Conservation (phyloP, 371 early-diverging fungal species). For the Actinomortierella ambigua region DNA sequence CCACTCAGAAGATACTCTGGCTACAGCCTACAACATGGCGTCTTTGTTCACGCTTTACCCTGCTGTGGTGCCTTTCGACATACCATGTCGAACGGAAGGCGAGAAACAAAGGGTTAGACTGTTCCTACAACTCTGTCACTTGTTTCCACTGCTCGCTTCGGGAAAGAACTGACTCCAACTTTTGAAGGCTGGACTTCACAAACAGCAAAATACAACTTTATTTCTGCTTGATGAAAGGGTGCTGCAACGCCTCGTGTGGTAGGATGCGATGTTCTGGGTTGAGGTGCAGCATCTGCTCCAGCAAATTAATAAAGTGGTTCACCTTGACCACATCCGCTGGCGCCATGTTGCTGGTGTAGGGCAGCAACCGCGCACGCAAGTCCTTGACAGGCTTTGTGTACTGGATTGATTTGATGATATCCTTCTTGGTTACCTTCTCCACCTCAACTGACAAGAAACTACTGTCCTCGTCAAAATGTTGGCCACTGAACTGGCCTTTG, state of each 20-base stretch:
- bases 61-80: too few relatives aligned
- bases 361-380: constrained; percentile 69
- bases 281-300: constrained; percentile 84
- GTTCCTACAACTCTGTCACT: too few relatives aligned
- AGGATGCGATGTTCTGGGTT: constrained; percentile 93
- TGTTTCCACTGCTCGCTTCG: too few relatives aligned
- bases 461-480: constrained; percentile 87
- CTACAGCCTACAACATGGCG: too few relatives aligned
- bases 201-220: too few relatives aligned
- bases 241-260: constrained; percentile 90
- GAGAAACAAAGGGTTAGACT: too few relatives aligned
- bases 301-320: constrained; percentile 76
- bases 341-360: constrained; percentile 53
- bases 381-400: constrained; percentile 74
- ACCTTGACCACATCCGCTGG: constrained; percentile 42
- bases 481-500: constrained; percentile 75
- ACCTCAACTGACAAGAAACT: constrained; percentile 68
- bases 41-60: too few relatives aligned
- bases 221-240: constrained; percentile 78
- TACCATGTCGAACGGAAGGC: too few relatives aligned
- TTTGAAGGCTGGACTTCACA: too few relatives aligned
- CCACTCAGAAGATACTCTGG: too few relatives aligned
- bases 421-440: constrained; percentile 77
- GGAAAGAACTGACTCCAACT: too few relatives aligned
- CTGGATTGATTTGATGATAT: constrained; percentile 66